Conservation (phyloP, 2,329 filamentous ascomycete species). For the Scedosporium dehoogii region DNA sequence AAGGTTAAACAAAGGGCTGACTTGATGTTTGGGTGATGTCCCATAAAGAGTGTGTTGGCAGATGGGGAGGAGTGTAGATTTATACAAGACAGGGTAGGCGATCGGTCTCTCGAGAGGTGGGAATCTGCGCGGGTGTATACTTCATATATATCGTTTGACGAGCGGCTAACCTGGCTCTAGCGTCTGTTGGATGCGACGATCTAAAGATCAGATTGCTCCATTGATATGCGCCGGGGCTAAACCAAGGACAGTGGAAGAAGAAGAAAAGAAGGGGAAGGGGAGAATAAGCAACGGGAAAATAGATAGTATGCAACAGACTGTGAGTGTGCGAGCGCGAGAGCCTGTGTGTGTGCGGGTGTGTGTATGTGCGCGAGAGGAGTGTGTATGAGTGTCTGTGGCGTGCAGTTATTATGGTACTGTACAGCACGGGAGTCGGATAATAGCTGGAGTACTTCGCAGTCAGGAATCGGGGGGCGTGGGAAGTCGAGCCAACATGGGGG, state of each 20-base stretch:
- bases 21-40: not conserved
- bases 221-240: not conserved
- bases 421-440: not conserved
- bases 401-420: not conserved
- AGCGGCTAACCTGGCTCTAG: not conserved
- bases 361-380: not conserved
- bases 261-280: not conserved
- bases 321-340: not conserved
- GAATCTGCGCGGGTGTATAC: not conserved
- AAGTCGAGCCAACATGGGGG: not conserved
- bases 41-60: not conserved
- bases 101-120: not conserved
- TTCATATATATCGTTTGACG: not conserved
- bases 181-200: not conserved
- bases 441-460: not conserved
- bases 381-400: not conserved
- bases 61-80: slow-evolving; percentile 1
- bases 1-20: not conserved
- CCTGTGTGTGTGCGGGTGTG: not conserved
- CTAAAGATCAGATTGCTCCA: not conserved
- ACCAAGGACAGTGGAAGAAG: not conserved
- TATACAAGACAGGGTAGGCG: slow-evolving; percentile 5
- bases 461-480: not conserved
- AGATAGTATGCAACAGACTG: not conserved
- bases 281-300: slow-evolving; percentile 1